phyloP scores from a whole-genome alignment of 1,139 yeast species.

The Citeromyces hawaiiensis region DNA sequence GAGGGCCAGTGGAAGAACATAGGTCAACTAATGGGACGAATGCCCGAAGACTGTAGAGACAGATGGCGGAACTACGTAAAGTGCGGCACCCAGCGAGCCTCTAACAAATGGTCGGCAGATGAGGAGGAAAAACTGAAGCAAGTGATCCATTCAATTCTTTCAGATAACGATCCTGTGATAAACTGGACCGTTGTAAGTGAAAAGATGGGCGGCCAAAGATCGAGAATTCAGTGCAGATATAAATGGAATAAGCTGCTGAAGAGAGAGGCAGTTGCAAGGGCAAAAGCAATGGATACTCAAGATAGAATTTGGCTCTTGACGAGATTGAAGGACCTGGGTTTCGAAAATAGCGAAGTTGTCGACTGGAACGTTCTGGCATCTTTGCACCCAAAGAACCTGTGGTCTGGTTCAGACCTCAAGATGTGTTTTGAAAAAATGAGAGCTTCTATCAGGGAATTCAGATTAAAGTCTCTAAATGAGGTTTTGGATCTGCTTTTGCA shows the following conservation, averaged over 20 bases:
- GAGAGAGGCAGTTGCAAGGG: constrained; percentile 38
- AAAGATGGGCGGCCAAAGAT: constrained; percentile 74
- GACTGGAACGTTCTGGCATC: constrained; percentile 53
- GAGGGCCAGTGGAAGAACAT: constrained; percentile 82
- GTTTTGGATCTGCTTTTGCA: constrained; percentile 13
- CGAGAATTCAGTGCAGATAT: constrained; percentile 88
- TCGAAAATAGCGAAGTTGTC: constrained; percentile 31
- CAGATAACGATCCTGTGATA: constrained; percentile 21
- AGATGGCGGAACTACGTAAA: constrained; percentile 92
- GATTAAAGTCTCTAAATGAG: constrained; percentile 24
- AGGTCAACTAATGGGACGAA: constrained; percentile 67
- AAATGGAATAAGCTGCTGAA: constrained; percentile 79
- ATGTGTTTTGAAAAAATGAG: constrained; percentile 32
- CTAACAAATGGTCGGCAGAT: constrained; percentile 64
- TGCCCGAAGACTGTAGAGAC: constrained; percentile 97
- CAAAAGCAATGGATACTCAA: constrained; percentile 31
- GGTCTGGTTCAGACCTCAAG: constrained; percentile 32
- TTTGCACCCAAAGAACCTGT: constrained; percentile 24
- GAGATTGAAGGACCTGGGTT: constrained; percentile 33
- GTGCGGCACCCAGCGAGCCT: constrained; percentile 65
- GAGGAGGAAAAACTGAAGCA: constrained; percentile 54
- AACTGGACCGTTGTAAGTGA: constrained; percentile 92
- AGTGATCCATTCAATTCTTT: constrained; percentile 35
- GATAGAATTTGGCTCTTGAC: constrained; percentile 48
- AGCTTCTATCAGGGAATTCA: constrained; percentile 22